Evolutionary conservation across 179 eudicot genomes (phyloP).

Genomic region (Amaranthus tricolor): DNA sequence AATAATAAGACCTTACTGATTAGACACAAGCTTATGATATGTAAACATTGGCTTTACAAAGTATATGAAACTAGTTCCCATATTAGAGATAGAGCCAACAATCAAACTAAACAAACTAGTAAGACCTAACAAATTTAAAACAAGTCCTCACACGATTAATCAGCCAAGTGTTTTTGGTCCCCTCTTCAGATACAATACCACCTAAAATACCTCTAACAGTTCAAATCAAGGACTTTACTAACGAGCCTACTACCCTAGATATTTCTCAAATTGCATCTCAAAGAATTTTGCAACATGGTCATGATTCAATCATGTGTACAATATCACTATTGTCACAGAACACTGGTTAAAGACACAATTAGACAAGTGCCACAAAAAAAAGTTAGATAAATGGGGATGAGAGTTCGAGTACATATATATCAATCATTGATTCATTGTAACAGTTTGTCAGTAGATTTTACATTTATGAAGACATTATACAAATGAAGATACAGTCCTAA

Average conservation of each 20-base stretch:
- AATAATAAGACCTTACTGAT: neutral
- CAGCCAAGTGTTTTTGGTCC: neutral
- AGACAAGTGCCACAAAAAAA: neutral
- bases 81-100: neutral
- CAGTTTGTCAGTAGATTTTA: neutral
- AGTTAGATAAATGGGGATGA: neutral
- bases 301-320: too few relatives aligned
- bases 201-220: conserved; percentile 8
- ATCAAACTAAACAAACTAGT: neutral
- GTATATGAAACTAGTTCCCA: neutral
- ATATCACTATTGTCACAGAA: neutral
- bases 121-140: neutral
- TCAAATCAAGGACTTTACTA: neutral
- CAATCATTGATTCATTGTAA: neutral
- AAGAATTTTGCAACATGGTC: too few relatives aligned
- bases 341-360: neutral
- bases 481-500: neutral
- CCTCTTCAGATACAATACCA: neutral
- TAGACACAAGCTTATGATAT: neutral
- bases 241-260: neutral
- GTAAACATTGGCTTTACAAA: conserved; percentile 1
- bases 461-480: neutral
- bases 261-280: neutral
- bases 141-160: neutral
- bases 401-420: neutral